Evolutionary conservation across 768 basidiomycete species (phyloP), one percentile per base, ranked within the genome.

Genomic region (Epithele typhae): DNA sequence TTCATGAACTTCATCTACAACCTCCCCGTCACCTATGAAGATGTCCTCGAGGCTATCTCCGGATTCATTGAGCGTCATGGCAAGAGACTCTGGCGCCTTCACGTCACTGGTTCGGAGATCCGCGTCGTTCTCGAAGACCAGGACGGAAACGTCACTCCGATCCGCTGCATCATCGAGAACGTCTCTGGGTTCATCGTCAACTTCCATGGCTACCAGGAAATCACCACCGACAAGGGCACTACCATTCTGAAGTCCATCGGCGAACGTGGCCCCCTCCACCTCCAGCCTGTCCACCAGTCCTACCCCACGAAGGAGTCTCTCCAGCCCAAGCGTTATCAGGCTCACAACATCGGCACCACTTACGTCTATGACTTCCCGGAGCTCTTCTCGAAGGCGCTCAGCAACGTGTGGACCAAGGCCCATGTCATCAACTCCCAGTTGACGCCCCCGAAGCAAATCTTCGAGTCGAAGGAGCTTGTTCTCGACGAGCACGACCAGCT

Each of bases 291-390:
- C 54, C 87, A 90, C 66, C 82, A 87, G 55, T 76, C 91, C 0
- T 98, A 98, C 69, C 83, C 95, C 12, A 98, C 95, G 48, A 99
- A 96, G 70, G 95, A 97, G 65, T 97, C 93, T 15, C 73, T 99
- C 38, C 96, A 99, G 64, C 96, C 96, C 34, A 94, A 96, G 67
- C 92, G 96, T 53, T 98, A 98, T 72, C 95, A 98, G 64, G 96
- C 96, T 19, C 96, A 99, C 67, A 80, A 97, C 49, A 85, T 96
- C 56, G 96, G 96, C 43, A 99, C 96, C 24, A 99, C 96, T 41
- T 99, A 98, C 64, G 94, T 89, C 25, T 98, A 98, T 68, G 96
- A 98, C 69, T 99, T 98, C 85, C 96, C 96, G 34, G 96, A 96
- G 59, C 81, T 99, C 53, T 99, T 98, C 77, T 86, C 93, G 32